phyloP scores from a whole-genome alignment of 2,329 filamentous ascomycete genomes.

The Hypomyces rosellus region DNA sequence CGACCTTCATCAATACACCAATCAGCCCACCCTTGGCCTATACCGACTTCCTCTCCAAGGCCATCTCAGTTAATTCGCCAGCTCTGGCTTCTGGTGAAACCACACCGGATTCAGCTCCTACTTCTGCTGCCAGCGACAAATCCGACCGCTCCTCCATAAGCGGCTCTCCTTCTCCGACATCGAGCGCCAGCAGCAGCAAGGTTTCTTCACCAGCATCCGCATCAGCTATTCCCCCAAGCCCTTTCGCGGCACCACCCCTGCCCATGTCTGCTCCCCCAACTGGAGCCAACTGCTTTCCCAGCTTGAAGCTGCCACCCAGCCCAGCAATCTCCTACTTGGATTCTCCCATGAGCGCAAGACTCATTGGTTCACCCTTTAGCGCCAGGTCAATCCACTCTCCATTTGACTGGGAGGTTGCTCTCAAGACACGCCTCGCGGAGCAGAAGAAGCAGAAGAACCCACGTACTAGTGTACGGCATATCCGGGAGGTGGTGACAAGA shows the following conservation, averaged over 20 bases:
- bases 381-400: conserved; percentile 60
- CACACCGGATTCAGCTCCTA: conserved; percentile 44
- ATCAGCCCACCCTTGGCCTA: conserved; percentile 89
- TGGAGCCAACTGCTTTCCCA: conserved; percentile 54
- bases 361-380: conserved; percentile 66
- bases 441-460: conserved; percentile 49
- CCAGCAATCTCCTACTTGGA: conserved; percentile 61
- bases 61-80: conserved; percentile 69
- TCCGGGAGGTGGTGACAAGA: conserved; percentile 87
- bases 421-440: conserved; percentile 60
- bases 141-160: conserved; percentile 53
- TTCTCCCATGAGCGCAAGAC: conserved; percentile 60
- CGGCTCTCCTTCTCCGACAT: conserved; percentile 42
- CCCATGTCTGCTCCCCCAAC: conserved; percentile 57
- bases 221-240: conserved; percentile 38
- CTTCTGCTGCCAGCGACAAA: conserved; percentile 50
- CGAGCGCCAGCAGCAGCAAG: conserved; percentile 27
- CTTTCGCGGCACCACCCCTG: conserved; percentile 40
- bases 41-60: conserved; percentile 78
- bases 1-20: conserved; percentile 70
- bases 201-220: conserved; percentile 31
- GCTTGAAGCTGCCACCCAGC: conserved; percentile 72
- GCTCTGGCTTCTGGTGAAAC: conserved; percentile 47
- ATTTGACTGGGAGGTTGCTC: conserved; percentile 71
- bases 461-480: conserved; percentile 59